Conservation (phyloP, 2,329 filamentous ascomycete species). For the Fusarium scirpi region DNA sequence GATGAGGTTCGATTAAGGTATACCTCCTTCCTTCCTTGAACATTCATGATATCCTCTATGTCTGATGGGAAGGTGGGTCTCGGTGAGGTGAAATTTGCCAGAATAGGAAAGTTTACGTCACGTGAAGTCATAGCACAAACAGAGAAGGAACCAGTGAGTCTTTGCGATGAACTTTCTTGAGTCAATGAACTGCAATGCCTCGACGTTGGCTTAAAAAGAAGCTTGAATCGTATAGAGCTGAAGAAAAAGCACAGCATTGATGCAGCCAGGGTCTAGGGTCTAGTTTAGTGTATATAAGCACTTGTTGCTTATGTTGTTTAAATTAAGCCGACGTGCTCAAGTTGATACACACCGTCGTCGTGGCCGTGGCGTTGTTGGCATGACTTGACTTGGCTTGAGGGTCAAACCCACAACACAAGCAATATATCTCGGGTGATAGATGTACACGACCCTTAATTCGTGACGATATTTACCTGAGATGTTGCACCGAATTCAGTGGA, state of each 20-base stretch:
- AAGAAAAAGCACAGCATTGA: not conserved
- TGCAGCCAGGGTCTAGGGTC: not conserved
- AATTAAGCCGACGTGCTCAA: slow-evolving; percentile 3
- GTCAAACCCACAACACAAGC: not conserved
- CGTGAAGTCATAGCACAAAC: slow-evolving; percentile 20
- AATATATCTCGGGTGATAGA: slow-evolving; percentile 5
- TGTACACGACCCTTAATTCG: not conserved
- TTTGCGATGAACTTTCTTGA: slow-evolving; percentile 1
- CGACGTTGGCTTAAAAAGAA: not conserved
- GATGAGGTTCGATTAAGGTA: slow-evolving; percentile 11
- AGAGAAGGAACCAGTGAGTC: slow-evolving; percentile 3
- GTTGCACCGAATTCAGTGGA: slow-evolving; percentile 9
- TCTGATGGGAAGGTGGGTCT: slow-evolving; percentile 7
- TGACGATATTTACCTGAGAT: not conserved
- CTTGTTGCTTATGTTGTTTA: slow-evolving; percentile 2
- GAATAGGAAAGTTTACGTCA: slow-evolving; percentile 38
- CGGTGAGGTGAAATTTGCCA: slow-evolving; percentile 31
- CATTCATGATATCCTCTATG: slow-evolving; percentile 13
- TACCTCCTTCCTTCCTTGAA: slow-evolving; percentile 22
- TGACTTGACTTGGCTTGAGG: not conserved
- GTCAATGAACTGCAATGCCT: not conserved
- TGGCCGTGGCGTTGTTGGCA: not conserved
- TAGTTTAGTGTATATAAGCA: slow-evolving; percentile 18
- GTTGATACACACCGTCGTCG: not conserved
- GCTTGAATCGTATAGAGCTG: not conserved